phyloP scores from a whole-genome alignment of 176 grass and related monocot species.

The Alloteropsis semialata region DNA sequence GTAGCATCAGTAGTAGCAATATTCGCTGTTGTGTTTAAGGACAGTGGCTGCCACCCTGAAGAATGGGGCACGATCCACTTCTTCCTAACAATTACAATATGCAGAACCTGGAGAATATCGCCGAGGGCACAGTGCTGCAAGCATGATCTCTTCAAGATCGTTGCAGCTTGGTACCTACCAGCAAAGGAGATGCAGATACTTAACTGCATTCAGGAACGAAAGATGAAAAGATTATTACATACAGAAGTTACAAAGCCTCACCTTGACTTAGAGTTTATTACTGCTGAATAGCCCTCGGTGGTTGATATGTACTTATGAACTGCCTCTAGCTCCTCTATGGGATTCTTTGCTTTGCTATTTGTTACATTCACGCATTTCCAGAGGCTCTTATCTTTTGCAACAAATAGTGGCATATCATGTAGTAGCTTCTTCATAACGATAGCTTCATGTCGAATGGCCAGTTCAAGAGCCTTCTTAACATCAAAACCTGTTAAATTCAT shows the following conservation, averaged over 20 bases:
- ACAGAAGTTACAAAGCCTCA: slow-evolving; percentile 19
- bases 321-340: slow-evolving; percentile 31
- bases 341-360: slow-evolving; percentile 55
- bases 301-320: slow-evolving; percentile 55
- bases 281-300: slow-evolving; percentile 24
- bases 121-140: slow-evolving; percentile 59
- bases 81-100: slow-evolving; percentile 47
- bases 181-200: slow-evolving; percentile 23
- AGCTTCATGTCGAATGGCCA: slow-evolving; percentile 38
- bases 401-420: slow-evolving; percentile 49
- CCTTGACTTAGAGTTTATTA: slow-evolving; percentile 67
- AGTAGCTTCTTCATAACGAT: slow-evolving; percentile 69
- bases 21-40: slow-evolving; percentile 38
- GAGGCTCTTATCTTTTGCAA: slow-evolving; percentile 52
- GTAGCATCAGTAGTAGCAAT: slow-evolving; percentile 21
- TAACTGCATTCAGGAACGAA: slow-evolving; percentile 19
- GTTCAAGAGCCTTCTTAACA: slow-evolving; percentile 58
- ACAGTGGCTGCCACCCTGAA: slow-evolving; percentile 83
- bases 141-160: slow-evolving; percentile 59
- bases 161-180: slow-evolving; percentile 76
- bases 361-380: slow-evolving; percentile 84
- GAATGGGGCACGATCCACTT: slow-evolving; percentile 78
- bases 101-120: slow-evolving; percentile 75
- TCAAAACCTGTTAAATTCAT: slow-evolving; percentile 52
- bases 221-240: slow-evolving; percentile 10